Evolutionary conservation across 2,329 filamentous ascomycete species (phyloP).

Genomic region (Samsoniella hepiali): DNA sequence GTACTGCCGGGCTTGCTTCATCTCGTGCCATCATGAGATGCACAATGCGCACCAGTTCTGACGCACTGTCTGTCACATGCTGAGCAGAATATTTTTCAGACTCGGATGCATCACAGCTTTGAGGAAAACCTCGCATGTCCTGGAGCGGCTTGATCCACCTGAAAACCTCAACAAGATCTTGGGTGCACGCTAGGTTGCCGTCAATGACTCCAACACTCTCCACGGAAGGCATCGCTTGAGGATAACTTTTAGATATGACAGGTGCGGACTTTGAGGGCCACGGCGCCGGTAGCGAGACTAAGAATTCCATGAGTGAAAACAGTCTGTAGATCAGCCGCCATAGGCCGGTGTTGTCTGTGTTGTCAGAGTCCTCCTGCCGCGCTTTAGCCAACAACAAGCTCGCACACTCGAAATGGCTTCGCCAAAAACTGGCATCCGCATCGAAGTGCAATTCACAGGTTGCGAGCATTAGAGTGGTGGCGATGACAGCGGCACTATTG

Average conservation of each 20-base stretch:
- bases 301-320: neutral
- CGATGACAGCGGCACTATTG: slow-evolving; percentile 5
- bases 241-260: neutral
- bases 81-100: neutral
- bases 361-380: neutral
- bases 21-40: slow-evolving; percentile 9
- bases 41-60: neutral
- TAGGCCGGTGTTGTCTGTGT: neutral
- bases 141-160: neutral
- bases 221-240: neutral
- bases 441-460: slow-evolving; percentile 15
- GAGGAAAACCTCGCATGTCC: neutral
- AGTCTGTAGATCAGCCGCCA: neutral
- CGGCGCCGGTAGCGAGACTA: slow-evolving; percentile 2
- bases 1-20: neutral
- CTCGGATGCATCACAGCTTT: neutral
- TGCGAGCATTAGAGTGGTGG: slow-evolving; percentile 13
- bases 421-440: neutral
- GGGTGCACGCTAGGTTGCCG: slow-evolving; percentile 2
- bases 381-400: neutral
- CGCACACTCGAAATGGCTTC: slow-evolving; percentile 15
- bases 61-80: neutral
- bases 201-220: slow-evolving; percentile 1
- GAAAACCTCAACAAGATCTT: neutral
- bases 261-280: neutral